phyloP scores from a whole-genome alignment of 177 flowering plant genomes.

The Vitis hybrid region DNA sequence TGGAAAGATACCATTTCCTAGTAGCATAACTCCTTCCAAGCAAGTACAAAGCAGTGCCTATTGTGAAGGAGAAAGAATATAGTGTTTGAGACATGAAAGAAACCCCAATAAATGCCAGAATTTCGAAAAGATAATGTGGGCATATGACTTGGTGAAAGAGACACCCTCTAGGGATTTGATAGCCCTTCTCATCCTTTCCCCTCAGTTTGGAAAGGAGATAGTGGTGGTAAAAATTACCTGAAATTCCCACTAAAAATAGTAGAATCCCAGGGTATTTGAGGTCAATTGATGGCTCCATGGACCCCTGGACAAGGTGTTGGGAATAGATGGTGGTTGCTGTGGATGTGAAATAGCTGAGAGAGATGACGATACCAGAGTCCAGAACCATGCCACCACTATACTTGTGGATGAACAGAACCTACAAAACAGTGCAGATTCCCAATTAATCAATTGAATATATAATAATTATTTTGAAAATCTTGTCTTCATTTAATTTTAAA shows the following conservation, averaged over 20 bases:
- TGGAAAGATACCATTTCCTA: conserved; percentile 58
- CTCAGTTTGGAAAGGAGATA: conserved; percentile 47
- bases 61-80: conserved; percentile 17
- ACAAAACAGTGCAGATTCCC: not conserved
- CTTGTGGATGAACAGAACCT: conserved; percentile 71
- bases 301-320: conserved; percentile 39
- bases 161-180: conserved; percentile 68
- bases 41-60: conserved; percentile 38
- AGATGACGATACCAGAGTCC: conserved; percentile 31
- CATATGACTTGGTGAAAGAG: conserved; percentile 52
- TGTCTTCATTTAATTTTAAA: no score
- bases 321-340: conserved; percentile 44
- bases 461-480: no score
- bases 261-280: conserved; percentile 38
- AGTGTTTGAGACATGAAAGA: conserved; percentile 51
- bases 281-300: conserved; percentile 48
- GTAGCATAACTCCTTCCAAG: conserved; percentile 58
- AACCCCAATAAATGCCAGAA: conserved; percentile 42
- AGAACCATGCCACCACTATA: conserved; percentile 59
- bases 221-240: conserved; percentile 75
- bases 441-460: no score
- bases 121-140: conserved; percentile 67
- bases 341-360: conserved; percentile 38
- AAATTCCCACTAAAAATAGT: conserved; percentile 48
- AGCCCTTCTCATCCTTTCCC: conserved; percentile 26